Percentiles rank a stretch among this genome's conserved stretches.
Evolutionary conservation across 495 filamentous ascomycete genomes (phyloP).

Genomic region (Hypoxylon fuscum): DNA sequence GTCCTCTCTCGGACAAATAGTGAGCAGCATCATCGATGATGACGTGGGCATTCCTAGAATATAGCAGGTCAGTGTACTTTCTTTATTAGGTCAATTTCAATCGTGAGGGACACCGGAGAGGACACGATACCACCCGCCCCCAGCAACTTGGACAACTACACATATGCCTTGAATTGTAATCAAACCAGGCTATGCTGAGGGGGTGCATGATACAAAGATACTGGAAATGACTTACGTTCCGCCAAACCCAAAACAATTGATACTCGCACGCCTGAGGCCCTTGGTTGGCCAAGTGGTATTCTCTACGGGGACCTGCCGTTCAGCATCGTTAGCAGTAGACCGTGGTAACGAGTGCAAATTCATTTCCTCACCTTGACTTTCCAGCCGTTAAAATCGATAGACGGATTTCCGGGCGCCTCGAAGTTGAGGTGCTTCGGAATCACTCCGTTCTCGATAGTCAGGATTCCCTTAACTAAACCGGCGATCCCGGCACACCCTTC

Average conservation of each 20-base stretch:
- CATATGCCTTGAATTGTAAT: no score
- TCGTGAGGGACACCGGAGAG: not conserved
- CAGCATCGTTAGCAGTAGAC: slow-evolving; percentile 4
- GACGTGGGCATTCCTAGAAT: slow-evolving; percentile 23
- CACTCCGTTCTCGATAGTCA: slow-evolving; percentile 60
- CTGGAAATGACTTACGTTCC: slow-evolving; percentile 26
- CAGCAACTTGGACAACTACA: no score
- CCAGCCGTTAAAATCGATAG: slow-evolving; percentile 47
- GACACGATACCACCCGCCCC: no score
- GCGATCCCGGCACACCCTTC: slow-evolving; percentile 56
- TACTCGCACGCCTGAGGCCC: slow-evolving; percentile 26
- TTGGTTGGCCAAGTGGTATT: slow-evolving; percentile 25
- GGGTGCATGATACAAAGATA: not conserved
- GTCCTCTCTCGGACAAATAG: slow-evolving; percentile 15
- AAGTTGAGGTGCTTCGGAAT: slow-evolving; percentile 57
- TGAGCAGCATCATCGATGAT: slow-evolving; percentile 34
- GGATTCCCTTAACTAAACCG: slow-evolving; percentile 58
- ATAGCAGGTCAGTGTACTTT: not conserved
- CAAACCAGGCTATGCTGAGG: not conserved
- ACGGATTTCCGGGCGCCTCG: slow-evolving; percentile 52
- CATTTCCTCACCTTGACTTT: slow-evolving; percentile 42
- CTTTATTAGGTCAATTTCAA: not conserved
- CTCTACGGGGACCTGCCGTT: slow-evolving; percentile 8
- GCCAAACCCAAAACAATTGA: slow-evolving; percentile 37
- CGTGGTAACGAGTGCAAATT: not conserved